These are phyloP conservation scores for Venturia pyrina DNA, from an alignment of 2,329 filamentous ascomycete genomes.

Conservation along the genomic window DNA sequence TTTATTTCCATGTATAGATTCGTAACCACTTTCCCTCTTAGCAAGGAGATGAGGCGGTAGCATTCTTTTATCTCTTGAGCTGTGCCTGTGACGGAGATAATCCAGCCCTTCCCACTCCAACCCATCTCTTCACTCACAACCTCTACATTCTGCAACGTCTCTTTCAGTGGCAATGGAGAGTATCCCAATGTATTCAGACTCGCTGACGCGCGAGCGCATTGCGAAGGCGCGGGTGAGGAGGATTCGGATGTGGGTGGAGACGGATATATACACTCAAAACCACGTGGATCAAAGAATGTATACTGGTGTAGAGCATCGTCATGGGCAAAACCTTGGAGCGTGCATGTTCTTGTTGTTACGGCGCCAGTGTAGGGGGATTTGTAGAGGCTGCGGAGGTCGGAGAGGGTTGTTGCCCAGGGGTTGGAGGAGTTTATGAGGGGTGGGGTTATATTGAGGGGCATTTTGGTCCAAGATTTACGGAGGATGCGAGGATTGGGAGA, in stretches of 20 bases:
- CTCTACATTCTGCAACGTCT: constrained; percentile 49
- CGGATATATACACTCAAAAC: constrained; percentile 3
- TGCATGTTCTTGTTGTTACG: constrained; percentile 62
- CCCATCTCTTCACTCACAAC: constrained; percentile 40
- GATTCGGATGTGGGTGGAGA: background rate
- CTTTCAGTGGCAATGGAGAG: constrained; percentile 50
- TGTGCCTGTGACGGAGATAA: constrained; percentile 61
- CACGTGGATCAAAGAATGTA: constrained; percentile 48
- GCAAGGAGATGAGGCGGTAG: constrained; percentile 40
- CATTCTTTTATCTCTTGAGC: constrained; percentile 47
- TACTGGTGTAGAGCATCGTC: constrained; percentile 52
- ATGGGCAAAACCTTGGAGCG: constrained; percentile 56
- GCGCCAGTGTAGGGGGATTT: constrained; percentile 55
- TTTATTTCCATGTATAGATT: constrained; percentile 65
- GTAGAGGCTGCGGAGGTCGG: constrained; percentile 54
- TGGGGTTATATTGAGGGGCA: constrained; percentile 44
- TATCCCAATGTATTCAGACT: constrained; percentile 65
- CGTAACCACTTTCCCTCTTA: constrained; percentile 27
- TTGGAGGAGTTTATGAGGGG: constrained; percentile 66
- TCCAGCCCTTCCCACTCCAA: constrained; percentile 35
- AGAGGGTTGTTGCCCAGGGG: constrained; percentile 61
- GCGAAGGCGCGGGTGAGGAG: background rate
- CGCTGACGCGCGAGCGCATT: constrained; percentile 12
- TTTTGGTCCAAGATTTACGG: background rate
- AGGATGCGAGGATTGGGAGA: background rate